Base-by-base conservation (phyloP, 78 protist species). In the Guillardia theta region DNA sequence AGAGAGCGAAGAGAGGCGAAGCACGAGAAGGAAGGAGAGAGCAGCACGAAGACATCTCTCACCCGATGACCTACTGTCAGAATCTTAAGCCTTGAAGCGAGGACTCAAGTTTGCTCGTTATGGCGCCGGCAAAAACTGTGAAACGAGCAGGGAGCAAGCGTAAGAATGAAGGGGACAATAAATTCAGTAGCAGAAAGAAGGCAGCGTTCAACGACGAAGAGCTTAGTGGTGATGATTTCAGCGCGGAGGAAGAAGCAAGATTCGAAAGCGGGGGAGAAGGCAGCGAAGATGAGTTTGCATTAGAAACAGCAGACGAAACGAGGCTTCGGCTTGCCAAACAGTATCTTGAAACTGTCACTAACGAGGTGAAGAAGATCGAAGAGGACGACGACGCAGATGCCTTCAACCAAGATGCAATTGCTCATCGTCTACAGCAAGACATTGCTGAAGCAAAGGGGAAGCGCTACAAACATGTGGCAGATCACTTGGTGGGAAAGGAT, bases 271-370 rank as follows among this genome's bases (percentile, higher is more conserved):
- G 27, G 70, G 87, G 37, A 37, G 87, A 76, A 44, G 90, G 30
- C 41, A 70, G 83, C 83, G 88, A 78, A n/a, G 88, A 78, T 9
- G 88, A 78, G 15, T 21, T 33, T 6, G 19, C 46, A 5, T 27
- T 9, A 24, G 64, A 87, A 41, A 87, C 92, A 27, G 53, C 64
- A 0, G 92, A 87, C 37, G 92, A 87, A 41, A 45, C 33, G 37
- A n/a, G 92, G 27, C 92, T 87, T 22, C 92, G 62, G 0, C 6
- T 87, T 15, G 92, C 92, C 3, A 87, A 87, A 41, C 41, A 87
- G 53, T 87, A 87, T 41, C 92, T 87, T 0, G 27, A 45, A 6
- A 45, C 19, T 18, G 21, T 87, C 30, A 41, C 45, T 12, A 15
- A 44, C 33, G 64, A 87, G 92, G 64, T 30, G 30, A 64, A 53